Conservation (phyloP, 768 basidiomycete species). For the Mycena venus region DNA sequence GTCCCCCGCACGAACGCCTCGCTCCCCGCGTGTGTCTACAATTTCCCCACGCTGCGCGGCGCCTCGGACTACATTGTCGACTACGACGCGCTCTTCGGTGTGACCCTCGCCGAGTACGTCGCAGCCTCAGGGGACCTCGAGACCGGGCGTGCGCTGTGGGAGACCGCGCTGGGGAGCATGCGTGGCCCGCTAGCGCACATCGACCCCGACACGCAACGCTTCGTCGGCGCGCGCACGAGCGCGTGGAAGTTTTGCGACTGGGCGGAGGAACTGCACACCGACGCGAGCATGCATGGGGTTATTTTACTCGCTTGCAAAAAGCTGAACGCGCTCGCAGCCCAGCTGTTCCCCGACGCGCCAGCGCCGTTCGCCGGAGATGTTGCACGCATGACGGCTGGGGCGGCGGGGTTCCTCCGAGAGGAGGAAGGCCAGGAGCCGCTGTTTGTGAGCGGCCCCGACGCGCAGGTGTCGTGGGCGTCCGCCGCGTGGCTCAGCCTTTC, state of each 20-base stretch:
- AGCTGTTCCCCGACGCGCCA: slow-evolving; percentile 7
- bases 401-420: slow-evolving; percentile 3
- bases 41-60: slow-evolving; percentile 4
- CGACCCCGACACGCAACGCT: slow-evolving; percentile 1
- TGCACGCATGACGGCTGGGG: slow-evolving; percentile 6
- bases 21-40: slow-evolving; percentile 9
- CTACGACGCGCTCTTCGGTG: slow-evolving; percentile 13
- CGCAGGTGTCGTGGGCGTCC: slow-evolving; percentile 13
- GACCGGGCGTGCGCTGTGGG: slow-evolving; percentile 10
- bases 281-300: slow-evolving; percentile 9
- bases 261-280: slow-evolving; percentile 7
- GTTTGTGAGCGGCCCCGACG: slow-evolving; percentile 7
- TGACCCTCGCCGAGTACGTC: slow-evolving; percentile 10
- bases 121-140: slow-evolving; percentile 9
- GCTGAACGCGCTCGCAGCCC: slow-evolving; percentile 7
- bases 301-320: slow-evolving; percentile 6
- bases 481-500: slow-evolving; percentile 11
- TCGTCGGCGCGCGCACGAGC: slow-evolving; percentile 9
- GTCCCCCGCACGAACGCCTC: slow-evolving; percentile 10
- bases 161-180: slow-evolving; percentile 8
- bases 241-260: slow-evolving; percentile 17
- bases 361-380: not conserved
- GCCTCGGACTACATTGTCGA: slow-evolving; percentile 14
- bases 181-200: slow-evolving; percentile 11
- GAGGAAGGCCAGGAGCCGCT: slow-evolving; percentile 12